Base-by-base conservation (phyloP, 2,329 filamentous ascomycete species). In the Tolypocladium ophioglossoides region DNA sequence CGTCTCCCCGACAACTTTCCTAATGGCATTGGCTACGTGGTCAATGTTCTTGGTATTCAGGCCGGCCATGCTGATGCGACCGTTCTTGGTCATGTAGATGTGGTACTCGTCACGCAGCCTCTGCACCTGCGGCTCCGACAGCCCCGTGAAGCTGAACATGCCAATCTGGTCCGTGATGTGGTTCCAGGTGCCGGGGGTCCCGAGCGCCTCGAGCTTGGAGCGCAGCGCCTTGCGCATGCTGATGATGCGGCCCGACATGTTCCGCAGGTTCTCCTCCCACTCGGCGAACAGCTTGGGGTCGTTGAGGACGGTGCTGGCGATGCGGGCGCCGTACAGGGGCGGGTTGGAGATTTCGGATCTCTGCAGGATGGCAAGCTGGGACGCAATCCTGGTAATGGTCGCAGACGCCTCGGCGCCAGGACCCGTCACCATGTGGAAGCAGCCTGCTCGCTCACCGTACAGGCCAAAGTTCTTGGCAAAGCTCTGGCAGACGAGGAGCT, bases 161-260 rank as follows among this genome's bases (percentile, higher is more conserved):
- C 94, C 94, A 68, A 99, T 99, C 79, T 99, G 94, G 65, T 95
- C 89, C 18, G 91, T 96, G 69, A 99, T 95, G 74, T 99, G 94
- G 67, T 91, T 89, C 94, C 94, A 99, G 16, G 82, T 87, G 35
- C 92, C 92, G 0, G 92, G 92, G 0, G 94, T 96, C 34, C 82
- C 83, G 56, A 92, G 80, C 66, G 85, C 83, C 74, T 97, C 92
- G 12, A 99, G 82, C 72, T 91, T 89, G 54, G 76, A 74, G 51
- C 89, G 82, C 62, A 99, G 75, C 4, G 81, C 83, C 65, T 83
- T 83, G 59, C 94, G 85, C 94, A 97, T 99, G 66, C 83, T 81
- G 61, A 89, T 92, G 75, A 99, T 99, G 59, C 94, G 87, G 27
- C 94, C 92, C 30, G 89, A 91, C 94, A 99, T 99, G 61, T 89